Percentiles rank a stretch among this genome's conserved stretches.
These are phyloP conservation scores for Coemansia sp. DNA, from an alignment of 192 early-diverging fungal species.

Conservation along the genomic window DNA sequence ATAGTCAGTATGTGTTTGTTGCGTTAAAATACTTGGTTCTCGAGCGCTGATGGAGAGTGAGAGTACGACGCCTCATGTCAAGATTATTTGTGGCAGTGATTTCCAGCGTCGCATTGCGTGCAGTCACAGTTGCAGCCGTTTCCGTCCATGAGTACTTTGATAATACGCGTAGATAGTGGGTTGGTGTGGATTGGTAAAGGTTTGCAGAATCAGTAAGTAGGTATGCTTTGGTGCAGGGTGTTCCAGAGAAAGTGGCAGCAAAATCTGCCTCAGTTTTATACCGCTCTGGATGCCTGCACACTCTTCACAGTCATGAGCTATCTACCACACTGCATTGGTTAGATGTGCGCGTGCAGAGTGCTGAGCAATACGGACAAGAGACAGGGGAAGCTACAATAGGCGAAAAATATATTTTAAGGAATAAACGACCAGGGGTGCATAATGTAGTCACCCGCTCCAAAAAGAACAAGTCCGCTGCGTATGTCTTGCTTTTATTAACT, in stretches of 20 bases:
- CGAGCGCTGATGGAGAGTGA: not conserved
- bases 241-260: not conserved
- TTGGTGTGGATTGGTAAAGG: not conserved
- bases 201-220: not conserved
- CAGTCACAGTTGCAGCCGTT: not conserved
- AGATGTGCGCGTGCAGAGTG: not conserved
- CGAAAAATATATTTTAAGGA: not conserved
- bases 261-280: not conserved
- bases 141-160: not conserved
- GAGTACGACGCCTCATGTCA: not conserved
- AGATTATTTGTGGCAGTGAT: not conserved
- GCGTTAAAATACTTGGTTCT: not conserved
- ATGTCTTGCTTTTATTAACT: slow-evolving; percentile 3
- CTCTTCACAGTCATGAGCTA: not conserved
- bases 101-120: not conserved
- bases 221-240: not conserved
- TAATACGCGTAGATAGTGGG: not conserved
- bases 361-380: not conserved
- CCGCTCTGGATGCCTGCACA: not conserved
- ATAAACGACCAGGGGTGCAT: not conserved
- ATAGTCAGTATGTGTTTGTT: not conserved
- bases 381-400: not conserved
- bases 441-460: not conserved
- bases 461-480: slow-evolving; percentile 3
- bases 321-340: not conserved